These are phyloP conservation scores for Sarocladium strictum DNA, from an alignment of 2,329 filamentous ascomycete species.

Conservation along the genomic window DNA sequence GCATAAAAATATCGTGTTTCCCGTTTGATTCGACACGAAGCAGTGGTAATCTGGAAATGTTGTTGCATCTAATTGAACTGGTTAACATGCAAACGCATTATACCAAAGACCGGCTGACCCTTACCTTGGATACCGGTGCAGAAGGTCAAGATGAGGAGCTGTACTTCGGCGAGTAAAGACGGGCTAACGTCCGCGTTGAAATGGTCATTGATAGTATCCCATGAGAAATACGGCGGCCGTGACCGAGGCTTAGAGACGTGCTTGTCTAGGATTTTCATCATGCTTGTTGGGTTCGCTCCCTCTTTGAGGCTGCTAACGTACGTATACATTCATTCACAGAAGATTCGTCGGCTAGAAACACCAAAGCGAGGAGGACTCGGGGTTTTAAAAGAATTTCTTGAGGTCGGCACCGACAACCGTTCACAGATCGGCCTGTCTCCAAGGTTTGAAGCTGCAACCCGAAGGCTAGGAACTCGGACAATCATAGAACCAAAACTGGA, in stretches of 20 bases:
- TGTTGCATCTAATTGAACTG: constrained; percentile 41
- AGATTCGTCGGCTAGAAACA: neutral
- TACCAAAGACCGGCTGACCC: neutral
- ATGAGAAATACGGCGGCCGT: neutral
- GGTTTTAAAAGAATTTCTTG: neutral
- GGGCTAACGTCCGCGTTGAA: constrained; percentile 24
- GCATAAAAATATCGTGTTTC: constrained; percentile 56
- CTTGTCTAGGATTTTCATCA: neutral
- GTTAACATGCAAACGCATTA: neutral
- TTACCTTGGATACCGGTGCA: constrained; percentile 45
- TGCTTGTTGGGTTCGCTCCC: neutral
- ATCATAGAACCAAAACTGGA: too few species aligned
- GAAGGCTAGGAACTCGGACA: neutral
- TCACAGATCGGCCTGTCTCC: neutral
- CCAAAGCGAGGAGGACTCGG: neutral
- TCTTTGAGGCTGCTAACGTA: neutral
- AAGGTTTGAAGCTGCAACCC: neutral
- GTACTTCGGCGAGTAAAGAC: constrained; percentile 36
- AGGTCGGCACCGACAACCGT: constrained; percentile 6
- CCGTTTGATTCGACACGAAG: constrained; percentile 60
- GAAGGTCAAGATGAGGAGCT: constrained; percentile 41
- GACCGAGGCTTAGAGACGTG: neutral
- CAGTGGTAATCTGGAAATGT: constrained; percentile 56
- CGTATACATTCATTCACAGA: neutral
- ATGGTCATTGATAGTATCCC: neutral